These are phyloP conservation scores for Myriosclerotinia duriaeana DNA, from an alignment of 2,329 filamentous ascomycete genomes.

Conservation along the genomic window DNA sequence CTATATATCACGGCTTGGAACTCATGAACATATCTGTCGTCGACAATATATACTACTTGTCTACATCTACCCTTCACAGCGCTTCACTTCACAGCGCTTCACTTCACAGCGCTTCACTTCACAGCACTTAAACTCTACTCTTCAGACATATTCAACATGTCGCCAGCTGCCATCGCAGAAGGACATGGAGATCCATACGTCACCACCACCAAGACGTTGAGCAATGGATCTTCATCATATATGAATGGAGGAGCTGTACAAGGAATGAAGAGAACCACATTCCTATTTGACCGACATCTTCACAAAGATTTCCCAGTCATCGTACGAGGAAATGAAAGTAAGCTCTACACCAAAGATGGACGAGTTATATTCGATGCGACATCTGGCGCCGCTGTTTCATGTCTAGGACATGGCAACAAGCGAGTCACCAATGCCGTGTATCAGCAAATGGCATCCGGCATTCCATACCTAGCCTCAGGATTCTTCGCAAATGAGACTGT, in stretches of 20 bases:
- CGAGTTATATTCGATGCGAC: constrained; percentile 68
- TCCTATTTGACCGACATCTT: constrained; percentile 36
- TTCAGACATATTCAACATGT: constrained; percentile 17
- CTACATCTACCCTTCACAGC: constrained; percentile 1
- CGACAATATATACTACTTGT: constrained; percentile 5
- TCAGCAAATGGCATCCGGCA: constrained; percentile 54
- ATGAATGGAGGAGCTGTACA: constrained; percentile 21
- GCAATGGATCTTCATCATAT: constrained; percentile 6
- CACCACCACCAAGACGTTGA: not conserved
- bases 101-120: not conserved
- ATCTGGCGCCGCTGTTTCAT: constrained; percentile 70
- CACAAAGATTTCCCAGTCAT: constrained; percentile 38
- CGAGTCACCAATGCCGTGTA: constrained; percentile 60
- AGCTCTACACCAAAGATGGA: constrained; percentile 44
- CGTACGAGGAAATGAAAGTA: constrained; percentile 34
- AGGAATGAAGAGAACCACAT: constrained; percentile 29
- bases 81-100: not conserved
- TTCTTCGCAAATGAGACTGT: constrained; percentile 56
- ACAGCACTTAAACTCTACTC: not conserved
- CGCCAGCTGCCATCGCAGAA: constrained; percentile 23
- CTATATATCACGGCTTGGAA: constrained; percentile 9
- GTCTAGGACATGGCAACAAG: constrained; percentile 65
- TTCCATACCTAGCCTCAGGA: constrained; percentile 59
- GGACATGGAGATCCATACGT: constrained; percentile 4
- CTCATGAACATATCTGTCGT: constrained; percentile 11